These are phyloP conservation scores for Talaromyces sp. DNA, from an alignment of 2,329 filamentous ascomycete species.

Conservation along the genomic window DNA sequence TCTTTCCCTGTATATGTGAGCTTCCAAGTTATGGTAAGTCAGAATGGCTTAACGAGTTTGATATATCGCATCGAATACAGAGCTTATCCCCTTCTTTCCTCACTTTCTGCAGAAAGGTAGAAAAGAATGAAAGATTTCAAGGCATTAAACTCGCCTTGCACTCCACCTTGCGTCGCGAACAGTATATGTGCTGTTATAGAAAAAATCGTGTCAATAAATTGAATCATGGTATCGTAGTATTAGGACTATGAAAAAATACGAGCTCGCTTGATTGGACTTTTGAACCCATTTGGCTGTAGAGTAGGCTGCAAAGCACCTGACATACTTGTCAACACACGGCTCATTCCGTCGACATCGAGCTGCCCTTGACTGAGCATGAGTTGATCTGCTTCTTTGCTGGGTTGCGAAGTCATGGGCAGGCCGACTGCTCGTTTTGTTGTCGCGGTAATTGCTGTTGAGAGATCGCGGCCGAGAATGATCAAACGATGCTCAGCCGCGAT, in stretches of 20 bases:
- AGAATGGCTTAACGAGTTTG: not conserved
- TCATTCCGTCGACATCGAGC: slow-evolving; percentile 49
- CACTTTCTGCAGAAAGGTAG: slow-evolving; percentile 4
- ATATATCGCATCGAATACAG: slow-evolving; percentile 54
- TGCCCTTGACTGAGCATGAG: slow-evolving; percentile 42
- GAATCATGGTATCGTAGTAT: slow-evolving; percentile 7
- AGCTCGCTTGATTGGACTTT: slow-evolving; percentile 37
- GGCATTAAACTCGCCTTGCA: slow-evolving; percentile 52
- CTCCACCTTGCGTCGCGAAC: slow-evolving; percentile 53
- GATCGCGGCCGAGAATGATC: slow-evolving; percentile 31
- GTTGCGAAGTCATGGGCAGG: slow-evolving; percentile 20
- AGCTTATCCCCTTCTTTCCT: slow-evolving; percentile 39
- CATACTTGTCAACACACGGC: slow-evolving; percentile 46
- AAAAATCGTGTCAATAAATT: not conserved
- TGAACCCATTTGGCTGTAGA: slow-evolving; percentile 25
- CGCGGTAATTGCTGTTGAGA: not conserved
- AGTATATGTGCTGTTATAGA: not conserved
- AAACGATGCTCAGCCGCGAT: slow-evolving; percentile 42
- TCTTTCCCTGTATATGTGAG: not conserved
- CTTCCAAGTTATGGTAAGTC: not conserved
- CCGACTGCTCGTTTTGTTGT: not conserved
- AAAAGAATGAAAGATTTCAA: slow-evolving; percentile 41
- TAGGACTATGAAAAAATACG: slow-evolving; percentile 34
- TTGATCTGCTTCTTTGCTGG: slow-evolving; percentile 36
- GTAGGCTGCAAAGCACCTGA: slow-evolving; percentile 27